phyloP scores from a whole-genome alignment of 768 basidiomycete genomes.

The Hericium alpestre region DNA sequence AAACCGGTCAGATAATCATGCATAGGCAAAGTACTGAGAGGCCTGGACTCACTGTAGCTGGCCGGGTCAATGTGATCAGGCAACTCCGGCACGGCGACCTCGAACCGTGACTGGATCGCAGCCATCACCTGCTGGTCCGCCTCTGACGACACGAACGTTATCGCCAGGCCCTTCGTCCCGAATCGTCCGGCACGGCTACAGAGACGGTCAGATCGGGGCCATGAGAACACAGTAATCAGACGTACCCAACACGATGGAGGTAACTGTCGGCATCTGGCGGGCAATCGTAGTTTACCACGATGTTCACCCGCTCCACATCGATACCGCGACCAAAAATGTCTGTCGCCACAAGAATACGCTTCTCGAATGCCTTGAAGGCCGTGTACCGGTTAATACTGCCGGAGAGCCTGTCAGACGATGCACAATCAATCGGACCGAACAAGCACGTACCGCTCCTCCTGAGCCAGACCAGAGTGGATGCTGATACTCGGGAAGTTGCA shows the following conservation, averaged over 20 bases:
- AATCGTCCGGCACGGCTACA: conserved; percentile 93
- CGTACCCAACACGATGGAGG: conserved; percentile 91
- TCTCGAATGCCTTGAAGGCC: conserved; percentile 98
- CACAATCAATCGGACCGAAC: neutral
- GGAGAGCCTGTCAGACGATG: neutral
- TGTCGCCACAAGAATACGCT: conserved; percentile 96
- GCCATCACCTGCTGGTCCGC: conserved; percentile 90
- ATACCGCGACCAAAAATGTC: conserved; percentile 99
- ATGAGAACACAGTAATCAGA: neutral
- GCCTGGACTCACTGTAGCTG: conserved; percentile 75
- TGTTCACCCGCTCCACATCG: conserved; percentile 99
- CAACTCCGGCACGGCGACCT: conserved; percentile 91
- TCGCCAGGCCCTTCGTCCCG: conserved; percentile 97
- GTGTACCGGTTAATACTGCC: conserved; percentile 86
- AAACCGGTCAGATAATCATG: neutral
- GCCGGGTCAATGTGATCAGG: conserved; percentile 91
- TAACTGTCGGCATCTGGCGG: conserved; percentile 97
- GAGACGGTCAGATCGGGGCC: neutral
- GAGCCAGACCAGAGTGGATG: conserved; percentile 89
- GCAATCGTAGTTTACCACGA: conserved; percentile 98
- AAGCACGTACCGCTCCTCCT: conserved; percentile 82
- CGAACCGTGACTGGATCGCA: conserved; percentile 91
- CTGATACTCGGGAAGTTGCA: conserved; percentile 98
- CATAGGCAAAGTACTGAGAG: neutral
- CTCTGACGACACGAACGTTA: conserved; percentile 92